Base-by-base conservation (phyloP, 163 green algal species). In the Chlorella variabilis region DNA sequence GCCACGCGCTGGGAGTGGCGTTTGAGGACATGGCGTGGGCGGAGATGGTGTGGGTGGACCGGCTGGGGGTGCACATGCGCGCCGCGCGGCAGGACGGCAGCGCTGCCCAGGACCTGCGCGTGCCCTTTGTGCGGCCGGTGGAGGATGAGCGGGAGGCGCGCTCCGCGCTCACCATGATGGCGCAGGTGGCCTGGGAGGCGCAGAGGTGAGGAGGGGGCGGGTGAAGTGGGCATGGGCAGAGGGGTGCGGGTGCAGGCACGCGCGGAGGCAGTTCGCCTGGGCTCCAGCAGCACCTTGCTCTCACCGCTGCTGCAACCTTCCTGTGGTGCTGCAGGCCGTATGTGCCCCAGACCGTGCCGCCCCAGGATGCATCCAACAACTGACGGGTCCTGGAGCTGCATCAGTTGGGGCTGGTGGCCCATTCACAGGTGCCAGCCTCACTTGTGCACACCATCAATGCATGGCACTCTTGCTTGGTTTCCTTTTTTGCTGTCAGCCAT, bases 1-100 rank as follows among this genome's bases (percentile, higher is more conserved):
- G 75, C 39, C 61, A 85, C 31, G 45, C 39, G 29, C 8, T 83
- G 59, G 67, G 74, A 20, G n/a, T 51, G 29, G 23, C 67, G 20
- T 74, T 80, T 48, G 82, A 85, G 63, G 90, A 96, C 83, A 93
- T 96, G 87, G 42, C 39, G n/a, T 91, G 90, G 71, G 90, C 91
- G 17, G 92, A 98, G 91, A 87, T 97, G 82, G 83, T 97, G 76
- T 98, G 95, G 95, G 82, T 98, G 45, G 95, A 98, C 89, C 75
- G 85, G 5, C 81, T 94, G 77, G 95, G 94, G 45, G 88, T 95
- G 75, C 97, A 97, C 81, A 80, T 91, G 66, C 48, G 77, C 1
- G 84, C 77, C 49, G 48, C 42, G 25, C 78, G 38, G 29, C 71
- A 84, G 71, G 82, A 74, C 31, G 69, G 73, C 62, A 59, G 41